Percentiles rank a stretch among this genome's conserved stretches.
These are phyloP conservation scores for Microbotryum violaceum DNA, from an alignment of 1,284 basidiomycete species.

Conservation along the genomic window DNA sequence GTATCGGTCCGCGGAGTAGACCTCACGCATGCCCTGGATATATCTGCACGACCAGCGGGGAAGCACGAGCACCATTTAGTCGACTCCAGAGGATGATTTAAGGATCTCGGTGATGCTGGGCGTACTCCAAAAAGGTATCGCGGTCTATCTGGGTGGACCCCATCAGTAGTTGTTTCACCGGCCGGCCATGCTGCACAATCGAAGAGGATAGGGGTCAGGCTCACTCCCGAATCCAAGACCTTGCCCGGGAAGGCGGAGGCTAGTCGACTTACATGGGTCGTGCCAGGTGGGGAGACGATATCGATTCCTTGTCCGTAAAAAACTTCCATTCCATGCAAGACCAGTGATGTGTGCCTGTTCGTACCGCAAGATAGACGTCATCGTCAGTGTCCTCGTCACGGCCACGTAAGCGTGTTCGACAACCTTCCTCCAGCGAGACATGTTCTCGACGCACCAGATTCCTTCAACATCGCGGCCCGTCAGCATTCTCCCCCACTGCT, in stretches of 20 bases:
- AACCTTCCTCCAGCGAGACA: too few species aligned
- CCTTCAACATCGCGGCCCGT: conserved; percentile 14
- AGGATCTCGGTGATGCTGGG: conserved; percentile 22
- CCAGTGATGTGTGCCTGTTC: conserved; percentile 41
- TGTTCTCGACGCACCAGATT: conserved; percentile 15
- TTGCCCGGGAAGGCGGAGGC: not conserved
- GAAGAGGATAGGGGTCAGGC: too few species aligned
- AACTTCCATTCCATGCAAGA: conserved; percentile 39
- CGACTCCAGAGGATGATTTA: too few species aligned
- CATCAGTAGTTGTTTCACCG: conserved; percentile 36
- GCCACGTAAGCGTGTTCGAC: too few species aligned
- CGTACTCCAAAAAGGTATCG: conserved; percentile 38
- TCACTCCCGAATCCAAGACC: not conserved
- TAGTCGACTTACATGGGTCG: conserved; percentile 28
- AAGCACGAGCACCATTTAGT: not conserved
- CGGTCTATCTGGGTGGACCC: conserved; percentile 40
- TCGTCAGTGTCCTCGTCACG: too few species aligned
- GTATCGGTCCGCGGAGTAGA: conserved; percentile 39
- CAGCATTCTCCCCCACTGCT: conserved; percentile 1
- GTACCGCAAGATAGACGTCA: conserved; percentile 6
- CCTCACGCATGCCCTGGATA: conserved; percentile 32
- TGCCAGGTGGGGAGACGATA: conserved; percentile 26
- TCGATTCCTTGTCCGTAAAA: conserved; percentile 43
- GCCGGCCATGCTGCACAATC: conserved; percentile 37
- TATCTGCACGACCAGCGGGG: conserved; percentile 1